Percentiles rank a stretch among this genome's conserved stretches.
Conservation (phyloP, 2,329 filamentous ascomycete species). For the Hymenoscyphus albidus region DNA sequence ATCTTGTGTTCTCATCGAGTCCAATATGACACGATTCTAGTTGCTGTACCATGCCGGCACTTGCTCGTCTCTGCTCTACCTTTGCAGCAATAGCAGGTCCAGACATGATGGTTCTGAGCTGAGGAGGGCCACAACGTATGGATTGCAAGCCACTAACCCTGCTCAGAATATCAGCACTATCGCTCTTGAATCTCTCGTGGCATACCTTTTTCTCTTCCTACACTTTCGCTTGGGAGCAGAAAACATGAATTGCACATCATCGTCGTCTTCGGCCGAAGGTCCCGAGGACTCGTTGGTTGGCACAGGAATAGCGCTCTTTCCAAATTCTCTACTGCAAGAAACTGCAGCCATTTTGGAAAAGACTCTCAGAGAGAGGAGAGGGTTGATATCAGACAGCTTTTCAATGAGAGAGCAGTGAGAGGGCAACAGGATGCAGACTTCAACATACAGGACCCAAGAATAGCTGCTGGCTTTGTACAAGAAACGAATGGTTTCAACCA, state of each 20-base stretch:
- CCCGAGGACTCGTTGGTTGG: not conserved
- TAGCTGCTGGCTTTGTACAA: not conserved
- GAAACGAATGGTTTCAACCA: not conserved
- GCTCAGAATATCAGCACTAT: not conserved
- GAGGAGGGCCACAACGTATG: not conserved
- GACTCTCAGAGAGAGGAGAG: not conserved
- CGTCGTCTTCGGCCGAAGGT: slow-evolving; percentile 34
- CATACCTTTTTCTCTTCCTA: slow-evolving; percentile 38
- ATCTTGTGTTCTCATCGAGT: slow-evolving; percentile 7
- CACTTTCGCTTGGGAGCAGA: slow-evolving; percentile 38
- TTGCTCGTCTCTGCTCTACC: slow-evolving; percentile 5
- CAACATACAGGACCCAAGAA: not conserved
- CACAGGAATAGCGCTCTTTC: not conserved
- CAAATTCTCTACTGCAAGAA: not conserved
- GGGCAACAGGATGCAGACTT: not conserved
- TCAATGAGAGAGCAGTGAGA: not conserved
- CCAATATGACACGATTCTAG: slow-evolving; percentile 20
- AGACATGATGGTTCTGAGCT: not conserved
- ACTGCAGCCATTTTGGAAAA: not conserved
- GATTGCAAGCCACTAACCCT: not conserved
- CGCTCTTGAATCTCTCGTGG: not conserved
- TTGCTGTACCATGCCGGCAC: slow-evolving; percentile 17
- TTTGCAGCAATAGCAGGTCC: not conserved
- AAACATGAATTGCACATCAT: slow-evolving; percentile 45
- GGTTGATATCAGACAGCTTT: not conserved